Conservation (phyloP, 2,329 filamentous ascomycete species). For the Tolypocladium endophyticum region DNA sequence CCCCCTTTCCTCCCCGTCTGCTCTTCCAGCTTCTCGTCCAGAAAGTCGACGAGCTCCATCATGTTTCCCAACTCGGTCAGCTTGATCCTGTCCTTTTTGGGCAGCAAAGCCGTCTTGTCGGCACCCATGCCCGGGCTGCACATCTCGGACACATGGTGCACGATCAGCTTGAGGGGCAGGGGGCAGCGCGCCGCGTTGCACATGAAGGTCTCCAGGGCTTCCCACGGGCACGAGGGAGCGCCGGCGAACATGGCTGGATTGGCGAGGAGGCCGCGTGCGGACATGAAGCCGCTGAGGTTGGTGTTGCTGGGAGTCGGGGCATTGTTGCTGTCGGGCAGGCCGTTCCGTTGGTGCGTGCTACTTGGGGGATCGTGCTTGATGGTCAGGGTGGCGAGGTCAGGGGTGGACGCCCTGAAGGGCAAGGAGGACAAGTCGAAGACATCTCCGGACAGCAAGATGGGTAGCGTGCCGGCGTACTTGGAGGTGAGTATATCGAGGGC, state of each 20-base stretch:
- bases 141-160: constrained; percentile 62
- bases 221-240: constrained; percentile 46
- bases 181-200: constrained; percentile 44
- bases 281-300: constrained; percentile 55
- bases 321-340: background rate
- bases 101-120: constrained; percentile 41
- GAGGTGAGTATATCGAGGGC: constrained; percentile 46
- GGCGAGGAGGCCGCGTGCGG: constrained; percentile 54
- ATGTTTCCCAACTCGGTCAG: constrained; percentile 41
- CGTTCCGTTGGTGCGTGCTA: background rate
- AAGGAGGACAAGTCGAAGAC: constrained; percentile 47
- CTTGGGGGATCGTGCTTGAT: constrained; percentile 8
- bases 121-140: constrained; percentile 43
- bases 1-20: constrained; percentile 19
- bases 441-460: constrained; percentile 59
- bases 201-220: constrained; percentile 53
- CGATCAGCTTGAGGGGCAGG: constrained; percentile 50
- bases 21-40: constrained; percentile 38
- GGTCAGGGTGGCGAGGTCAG: constrained; percentile 20
- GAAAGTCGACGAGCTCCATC: constrained; percentile 48
- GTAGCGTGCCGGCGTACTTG: constrained; percentile 42
- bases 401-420: constrained; percentile 27
- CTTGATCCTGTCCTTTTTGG: constrained; percentile 41
- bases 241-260: constrained; percentile 58
- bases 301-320: constrained; percentile 27